These are phyloP conservation scores for Penicillium bovifimosum DNA, from an alignment of 495 filamentous ascomycete genomes.

Conservation along the genomic window DNA sequence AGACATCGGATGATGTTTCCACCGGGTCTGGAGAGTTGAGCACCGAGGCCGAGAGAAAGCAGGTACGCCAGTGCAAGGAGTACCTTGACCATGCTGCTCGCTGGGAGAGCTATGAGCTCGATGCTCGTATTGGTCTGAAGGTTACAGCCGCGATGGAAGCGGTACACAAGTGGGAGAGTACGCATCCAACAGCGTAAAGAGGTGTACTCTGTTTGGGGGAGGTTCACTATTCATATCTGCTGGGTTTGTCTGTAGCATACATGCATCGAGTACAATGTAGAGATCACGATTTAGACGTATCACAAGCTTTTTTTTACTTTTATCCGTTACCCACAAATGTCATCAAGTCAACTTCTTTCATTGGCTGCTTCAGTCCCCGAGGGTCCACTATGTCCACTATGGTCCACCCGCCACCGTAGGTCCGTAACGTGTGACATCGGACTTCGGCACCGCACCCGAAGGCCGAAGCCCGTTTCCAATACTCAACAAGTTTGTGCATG, in stretches of 20 bases:
- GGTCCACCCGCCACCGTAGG: too few relatives aligned
- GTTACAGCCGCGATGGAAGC: conserved; percentile 76
- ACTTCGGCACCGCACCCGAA: too few relatives aligned
- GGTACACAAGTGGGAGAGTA: conserved; percentile 58
- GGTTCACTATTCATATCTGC: conserved; percentile 3
- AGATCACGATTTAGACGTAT: neutral
- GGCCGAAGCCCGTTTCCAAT: too few relatives aligned
- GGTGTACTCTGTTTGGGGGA: neutral
- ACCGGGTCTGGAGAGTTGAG: neutral
- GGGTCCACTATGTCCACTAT: too few relatives aligned
- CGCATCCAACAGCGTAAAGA: conserved; percentile 19
- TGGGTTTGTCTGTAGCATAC: conserved; percentile 4
- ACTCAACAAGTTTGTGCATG: too few relatives aligned
- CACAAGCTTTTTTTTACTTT: too few relatives aligned
- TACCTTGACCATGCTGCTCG: conserved; percentile 72
- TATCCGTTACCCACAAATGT: too few relatives aligned
- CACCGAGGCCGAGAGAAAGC: conserved; percentile 34
- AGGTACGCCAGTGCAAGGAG: conserved; percentile 60
- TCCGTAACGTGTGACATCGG: too few relatives aligned
- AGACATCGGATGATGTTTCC: conserved; percentile 1
- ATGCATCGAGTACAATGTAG: conserved; percentile 2
- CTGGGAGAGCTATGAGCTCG: conserved; percentile 84
- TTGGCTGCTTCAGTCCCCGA: too few relatives aligned
- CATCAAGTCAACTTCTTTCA: too few relatives aligned
- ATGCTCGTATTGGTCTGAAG: conserved; percentile 79